Evolutionary conservation across 805 yeast species (phyloP).

Genomic region (Wickerhamiella sorbophila): DNA sequence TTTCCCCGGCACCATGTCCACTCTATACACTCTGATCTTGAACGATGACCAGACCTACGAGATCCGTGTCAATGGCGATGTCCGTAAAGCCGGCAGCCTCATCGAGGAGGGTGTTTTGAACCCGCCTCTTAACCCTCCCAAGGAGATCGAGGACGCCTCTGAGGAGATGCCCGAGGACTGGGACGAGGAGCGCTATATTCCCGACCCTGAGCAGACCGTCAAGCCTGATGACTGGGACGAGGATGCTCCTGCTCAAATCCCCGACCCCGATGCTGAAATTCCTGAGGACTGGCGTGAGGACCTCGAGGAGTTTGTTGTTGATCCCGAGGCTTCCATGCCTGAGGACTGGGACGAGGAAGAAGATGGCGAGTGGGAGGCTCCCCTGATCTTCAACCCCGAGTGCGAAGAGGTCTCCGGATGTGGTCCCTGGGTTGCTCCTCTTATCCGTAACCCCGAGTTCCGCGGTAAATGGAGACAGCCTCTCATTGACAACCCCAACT

Average conservation of each 20-base stretch:
- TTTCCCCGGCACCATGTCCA: constrained; percentile 36
- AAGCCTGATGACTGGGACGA: constrained; percentile 86
- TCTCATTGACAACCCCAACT: constrained; percentile 53
- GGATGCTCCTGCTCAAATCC: constrained; percentile 44
- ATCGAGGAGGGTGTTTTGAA: constrained; percentile 38
- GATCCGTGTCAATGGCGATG: constrained; percentile 69
- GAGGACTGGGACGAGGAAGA: constrained; percentile 80
- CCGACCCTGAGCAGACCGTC: constrained; percentile 46
- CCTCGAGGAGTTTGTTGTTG: constrained; percentile 41
- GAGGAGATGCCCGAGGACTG: constrained; percentile 65
- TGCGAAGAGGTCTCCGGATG: constrained; percentile 56
- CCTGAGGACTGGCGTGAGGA: constrained; percentile 76
- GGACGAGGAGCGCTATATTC: constrained; percentile 55
- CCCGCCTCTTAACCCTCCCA: constrained; percentile 61
- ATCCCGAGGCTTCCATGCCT: constrained; percentile 56
- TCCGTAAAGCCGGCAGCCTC: constrained; percentile 55
- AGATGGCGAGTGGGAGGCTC: constrained; percentile 76
- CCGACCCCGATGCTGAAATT: constrained; percentile 50
- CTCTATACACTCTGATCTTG: constrained; percentile 65
- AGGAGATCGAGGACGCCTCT: constrained; percentile 39
- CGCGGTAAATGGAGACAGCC: constrained; percentile 72
- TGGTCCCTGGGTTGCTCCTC: constrained; percentile 65
- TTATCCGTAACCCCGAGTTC: constrained; percentile 52
- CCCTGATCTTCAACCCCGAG: constrained; percentile 55
- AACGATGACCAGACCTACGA: constrained; percentile 54